Evolutionary conservation across 2,329 filamentous ascomycete genomes (phyloP).

Genomic region (Monosporascus sp.): DNA sequence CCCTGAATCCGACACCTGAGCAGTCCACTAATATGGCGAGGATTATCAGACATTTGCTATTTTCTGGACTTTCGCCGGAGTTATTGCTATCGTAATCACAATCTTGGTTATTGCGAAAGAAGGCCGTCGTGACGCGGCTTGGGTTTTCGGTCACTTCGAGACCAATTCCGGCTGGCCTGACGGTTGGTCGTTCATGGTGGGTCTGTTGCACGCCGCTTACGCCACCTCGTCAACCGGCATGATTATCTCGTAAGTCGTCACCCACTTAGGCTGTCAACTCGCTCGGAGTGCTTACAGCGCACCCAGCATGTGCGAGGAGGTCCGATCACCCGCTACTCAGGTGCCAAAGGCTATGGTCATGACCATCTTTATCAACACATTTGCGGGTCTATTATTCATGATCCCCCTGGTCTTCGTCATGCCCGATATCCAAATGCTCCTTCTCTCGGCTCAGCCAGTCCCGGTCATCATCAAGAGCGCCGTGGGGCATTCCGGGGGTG

Average conservation of each 20-base stretch:
- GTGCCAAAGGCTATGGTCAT: constrained; percentile 69
- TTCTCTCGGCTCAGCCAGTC: constrained; percentile 55
- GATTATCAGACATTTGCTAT: constrained; percentile 59
- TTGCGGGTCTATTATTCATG: constrained; percentile 63
- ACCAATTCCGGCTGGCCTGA: constrained; percentile 62
- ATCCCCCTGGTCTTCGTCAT: constrained; percentile 67
- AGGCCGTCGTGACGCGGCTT: constrained; percentile 58
- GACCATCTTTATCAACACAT: constrained; percentile 61
- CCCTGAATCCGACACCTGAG: constrained; percentile 10
- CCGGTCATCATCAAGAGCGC: constrained; percentile 60
- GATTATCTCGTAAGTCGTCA: constrained; percentile 63
- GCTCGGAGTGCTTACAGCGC: constrained; percentile 9
- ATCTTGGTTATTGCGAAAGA: constrained; percentile 63
- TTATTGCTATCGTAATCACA: constrained; percentile 60
- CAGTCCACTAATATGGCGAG: constrained; percentile 6
- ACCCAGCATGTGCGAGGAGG: constrained; percentile 68
- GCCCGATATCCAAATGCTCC: constrained; percentile 54
- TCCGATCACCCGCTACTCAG: constrained; percentile 59
- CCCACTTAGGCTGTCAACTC: constrained; percentile 2
- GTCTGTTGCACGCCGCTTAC: constrained; percentile 67
- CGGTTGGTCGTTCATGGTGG: constrained; percentile 71
- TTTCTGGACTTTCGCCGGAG: constrained; percentile 69
- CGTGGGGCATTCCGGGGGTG: constrained; percentile 54
- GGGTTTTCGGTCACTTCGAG: constrained; percentile 66
- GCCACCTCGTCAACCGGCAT: constrained; percentile 74